Evolutionary conservation across 2,329 filamentous ascomycete species (phyloP).

Genomic region (Colletotrichum sp.): DNA sequence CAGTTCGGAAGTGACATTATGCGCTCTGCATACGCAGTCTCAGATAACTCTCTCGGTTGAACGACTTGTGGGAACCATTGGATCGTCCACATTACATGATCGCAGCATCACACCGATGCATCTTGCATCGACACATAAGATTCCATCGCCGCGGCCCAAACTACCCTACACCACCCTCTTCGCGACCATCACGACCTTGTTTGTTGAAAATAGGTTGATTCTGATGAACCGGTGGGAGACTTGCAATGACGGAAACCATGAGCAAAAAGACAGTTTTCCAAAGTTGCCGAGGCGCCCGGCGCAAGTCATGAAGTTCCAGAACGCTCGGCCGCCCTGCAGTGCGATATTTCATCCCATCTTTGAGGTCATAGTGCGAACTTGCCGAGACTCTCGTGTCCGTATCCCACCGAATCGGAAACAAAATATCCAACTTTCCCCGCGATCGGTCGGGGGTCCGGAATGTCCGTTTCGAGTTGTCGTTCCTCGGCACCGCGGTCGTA

Average conservation of each 20-base stretch:
- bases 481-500: neutral
- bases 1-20: fast-evolving
- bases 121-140: neutral
- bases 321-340: neutral
- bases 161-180: neutral
- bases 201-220: neutral
- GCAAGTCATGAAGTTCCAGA: neutral
- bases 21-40: neutral
- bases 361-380: neutral
- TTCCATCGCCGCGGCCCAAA: neutral
- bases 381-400: neutral
- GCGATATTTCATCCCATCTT: neutral
- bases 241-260: neutral
- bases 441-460: neutral
- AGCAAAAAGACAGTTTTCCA: neutral
- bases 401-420: neutral
- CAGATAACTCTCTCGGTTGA: neutral
- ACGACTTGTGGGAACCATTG: fast-evolving
- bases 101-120: neutral
- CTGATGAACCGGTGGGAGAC: neutral
- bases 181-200: neutral
- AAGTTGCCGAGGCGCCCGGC: too few species aligned
- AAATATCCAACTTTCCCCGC: neutral
- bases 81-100: neutral
- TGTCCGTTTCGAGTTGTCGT: neutral